Conservation (phyloP, 169 alveolate genomes). For the Plasmodium billcollinsi region DNA sequence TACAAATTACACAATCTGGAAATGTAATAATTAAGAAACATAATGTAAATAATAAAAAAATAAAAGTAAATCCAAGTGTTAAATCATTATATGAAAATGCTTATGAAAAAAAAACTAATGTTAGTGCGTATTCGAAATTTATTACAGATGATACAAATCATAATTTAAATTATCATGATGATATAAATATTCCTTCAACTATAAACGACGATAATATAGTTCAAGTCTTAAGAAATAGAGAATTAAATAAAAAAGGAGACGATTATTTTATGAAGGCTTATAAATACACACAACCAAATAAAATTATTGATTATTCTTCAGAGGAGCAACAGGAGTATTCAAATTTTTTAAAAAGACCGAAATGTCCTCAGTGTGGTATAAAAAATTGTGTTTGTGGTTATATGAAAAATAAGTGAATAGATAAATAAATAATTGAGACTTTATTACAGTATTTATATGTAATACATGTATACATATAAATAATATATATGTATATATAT, state of each 20-base stretch:
- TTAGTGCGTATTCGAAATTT: conserved; percentile 25
- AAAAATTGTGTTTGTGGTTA: conserved; percentile 70
- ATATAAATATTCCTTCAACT: not conserved
- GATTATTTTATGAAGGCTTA: conserved; percentile 61
- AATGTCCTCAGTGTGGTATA: conserved; percentile 67
- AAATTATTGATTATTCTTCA: conserved; percentile 55
- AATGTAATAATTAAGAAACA: conserved; percentile 33
- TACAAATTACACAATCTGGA: conserved; percentile 46
- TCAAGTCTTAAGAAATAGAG: conserved; percentile 26
- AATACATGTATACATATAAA: not conserved
- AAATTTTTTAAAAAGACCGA: conserved; percentile 33
- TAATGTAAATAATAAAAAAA: conserved; percentile 3
- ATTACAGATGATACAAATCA: conserved; percentile 7
- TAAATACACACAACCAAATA: conserved; percentile 49
- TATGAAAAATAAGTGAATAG: conserved; percentile 3
- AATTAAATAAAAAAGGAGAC: conserved; percentile 28
- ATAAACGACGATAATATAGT: conserved; percentile 48
- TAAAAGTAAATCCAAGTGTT: conserved; percentile 27
- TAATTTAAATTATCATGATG: not conserved
- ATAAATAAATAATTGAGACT: not conserved
- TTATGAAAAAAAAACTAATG: conserved; percentile 40
- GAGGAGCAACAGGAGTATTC: conserved; percentile 39
- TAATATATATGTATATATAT: not conserved
- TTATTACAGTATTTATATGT: not conserved
- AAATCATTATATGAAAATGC: conserved; percentile 19